A percentile compares a stretch with the other conserved stretches of the same genome.
Evolutionary conservation across 2,329 filamentous ascomycete species (phyloP).

Genomic region (Aureobasidium melanogenum): DNA sequence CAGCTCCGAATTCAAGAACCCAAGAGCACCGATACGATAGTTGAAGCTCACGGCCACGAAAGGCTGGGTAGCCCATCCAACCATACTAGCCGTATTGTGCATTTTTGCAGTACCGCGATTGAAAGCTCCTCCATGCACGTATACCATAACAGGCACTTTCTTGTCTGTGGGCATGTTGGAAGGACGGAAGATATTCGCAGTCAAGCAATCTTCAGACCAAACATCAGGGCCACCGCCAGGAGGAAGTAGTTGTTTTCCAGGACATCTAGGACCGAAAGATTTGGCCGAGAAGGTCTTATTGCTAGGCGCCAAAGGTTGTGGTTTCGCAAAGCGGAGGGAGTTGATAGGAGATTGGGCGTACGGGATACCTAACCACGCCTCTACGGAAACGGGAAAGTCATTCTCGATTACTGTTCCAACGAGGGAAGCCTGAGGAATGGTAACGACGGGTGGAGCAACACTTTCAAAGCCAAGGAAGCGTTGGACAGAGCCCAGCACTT

Average conservation of each 20-base stretch:
- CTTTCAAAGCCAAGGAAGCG: background rate
- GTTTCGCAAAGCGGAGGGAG: constrained; percentile 20
- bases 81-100: constrained; percentile 54
- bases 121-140: constrained; percentile 57
- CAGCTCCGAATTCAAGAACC: constrained; percentile 52
- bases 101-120: constrained; percentile 38
- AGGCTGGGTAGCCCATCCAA: constrained; percentile 41
- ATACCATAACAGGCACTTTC: constrained; percentile 48
- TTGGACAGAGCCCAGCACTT: background rate
- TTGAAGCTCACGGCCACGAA: constrained; percentile 23
- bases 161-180: constrained; percentile 16
- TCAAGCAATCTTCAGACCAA: constrained; percentile 47
- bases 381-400: constrained; percentile 18
- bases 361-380: constrained; percentile 20
- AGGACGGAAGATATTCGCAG: constrained; percentile 50
- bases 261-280: constrained; percentile 18
- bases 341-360: constrained; percentile 19
- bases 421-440: constrained; percentile 17
- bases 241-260: constrained; percentile 17
- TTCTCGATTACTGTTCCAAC: constrained; percentile 17
- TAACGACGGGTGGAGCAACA: constrained; percentile 9
- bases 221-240: background rate
- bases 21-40: constrained; percentile 52
- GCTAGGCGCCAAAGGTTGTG: constrained; percentile 31
- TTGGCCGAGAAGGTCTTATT: constrained; percentile 29